Base-by-base conservation (phyloP, 768 basidiomycete genomes). In the Russula earlei region DNA sequence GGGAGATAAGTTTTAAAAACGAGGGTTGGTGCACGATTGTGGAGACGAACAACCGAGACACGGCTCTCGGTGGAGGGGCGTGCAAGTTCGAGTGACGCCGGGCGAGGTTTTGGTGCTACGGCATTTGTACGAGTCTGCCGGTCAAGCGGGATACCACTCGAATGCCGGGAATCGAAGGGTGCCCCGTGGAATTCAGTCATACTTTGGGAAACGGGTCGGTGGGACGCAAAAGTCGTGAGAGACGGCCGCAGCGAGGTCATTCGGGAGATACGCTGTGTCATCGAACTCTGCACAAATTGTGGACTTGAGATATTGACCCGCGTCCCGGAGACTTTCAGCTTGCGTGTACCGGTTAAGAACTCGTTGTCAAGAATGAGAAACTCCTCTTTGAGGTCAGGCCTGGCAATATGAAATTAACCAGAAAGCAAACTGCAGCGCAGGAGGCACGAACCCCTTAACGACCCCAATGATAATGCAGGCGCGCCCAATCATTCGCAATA, bases 401-500 rank as follows among this genome's bases (percentile, higher is more conserved):
- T 62, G 29, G 46, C 33, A 3, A 41, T 9, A 33, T 59, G 17
- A 51, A 36, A 25, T 11, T 2, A 29, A 15, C 37, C 7, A 5
- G 29, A 10, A 12, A 12, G 4, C 42, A 31, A 17, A 45, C 1
- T 6, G 9, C 17, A n/a, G 40, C 11, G 17, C 4, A 33, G 33
- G 27, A 22, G n/a, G 17, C n/a, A 68, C 81, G 54, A 58, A 87
- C 87, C 87, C 87, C 71, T 83, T 83, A 27, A 81, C 68, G 20
- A 83, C 60, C 17, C 87, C 88, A 52, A 84, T 75, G 55, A 79
- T 75, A 19, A 90, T 65, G 60, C 70, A 75, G 0, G 73, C 76
- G 44, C 85, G 74, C 3, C 75, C 73, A 11, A 82, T 37, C 49
- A 84, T 67, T 42, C 84, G 74, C 34, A 91, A 56, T 20, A 81